Percentiles rank a stretch among this genome's conserved stretches.
Evolutionary conservation across 2,329 filamentous ascomycete genomes (phyloP).

Genomic region (Pyricularia grisea): DNA sequence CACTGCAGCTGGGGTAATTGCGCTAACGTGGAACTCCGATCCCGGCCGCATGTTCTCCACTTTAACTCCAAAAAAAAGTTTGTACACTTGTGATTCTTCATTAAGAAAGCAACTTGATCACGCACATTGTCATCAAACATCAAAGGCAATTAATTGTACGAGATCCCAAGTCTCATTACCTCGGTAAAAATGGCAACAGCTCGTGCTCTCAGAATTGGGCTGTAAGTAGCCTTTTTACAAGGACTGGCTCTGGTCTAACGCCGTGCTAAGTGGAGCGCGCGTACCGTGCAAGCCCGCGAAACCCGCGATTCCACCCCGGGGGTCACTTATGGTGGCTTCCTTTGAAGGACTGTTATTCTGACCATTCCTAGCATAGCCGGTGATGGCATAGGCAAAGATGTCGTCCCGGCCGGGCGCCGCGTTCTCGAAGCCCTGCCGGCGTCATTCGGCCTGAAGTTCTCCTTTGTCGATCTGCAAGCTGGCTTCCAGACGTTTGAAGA

Average conservation of each 20-base stretch:
- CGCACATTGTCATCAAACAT: no score
- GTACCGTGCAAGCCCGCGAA: background rate
- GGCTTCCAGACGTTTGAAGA: constrained; percentile 90
- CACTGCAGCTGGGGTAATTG: background rate
- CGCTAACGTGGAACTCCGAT: background rate
- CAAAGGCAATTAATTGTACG: no score
- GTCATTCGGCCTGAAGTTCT: constrained; percentile 89
- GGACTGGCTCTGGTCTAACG: background rate
- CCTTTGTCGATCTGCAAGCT: constrained; percentile 85
- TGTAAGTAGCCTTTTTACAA: constrained; percentile 16
- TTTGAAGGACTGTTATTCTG: no score
- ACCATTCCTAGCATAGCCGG: constrained; percentile 62
- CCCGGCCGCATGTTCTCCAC: background rate
- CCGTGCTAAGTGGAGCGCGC: background rate
- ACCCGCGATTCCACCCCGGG: constrained; percentile 43
- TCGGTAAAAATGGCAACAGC: constrained; percentile 24
- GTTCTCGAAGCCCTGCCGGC: constrained; percentile 86
- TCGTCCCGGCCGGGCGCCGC: constrained; percentile 88
- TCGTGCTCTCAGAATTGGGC: constrained; percentile 60
- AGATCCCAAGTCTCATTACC: no score
- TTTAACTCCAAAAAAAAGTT: constrained; percentile 1
- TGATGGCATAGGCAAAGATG: constrained; percentile 96
- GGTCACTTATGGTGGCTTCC: no score
- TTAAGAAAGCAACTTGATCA: no score
- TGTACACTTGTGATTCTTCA: background rate